Evolutionary conservation across 805 yeast species (phyloP), one percentile per base, ranked within the genome.

Genomic region (Zygotorulaspora sp.): DNA sequence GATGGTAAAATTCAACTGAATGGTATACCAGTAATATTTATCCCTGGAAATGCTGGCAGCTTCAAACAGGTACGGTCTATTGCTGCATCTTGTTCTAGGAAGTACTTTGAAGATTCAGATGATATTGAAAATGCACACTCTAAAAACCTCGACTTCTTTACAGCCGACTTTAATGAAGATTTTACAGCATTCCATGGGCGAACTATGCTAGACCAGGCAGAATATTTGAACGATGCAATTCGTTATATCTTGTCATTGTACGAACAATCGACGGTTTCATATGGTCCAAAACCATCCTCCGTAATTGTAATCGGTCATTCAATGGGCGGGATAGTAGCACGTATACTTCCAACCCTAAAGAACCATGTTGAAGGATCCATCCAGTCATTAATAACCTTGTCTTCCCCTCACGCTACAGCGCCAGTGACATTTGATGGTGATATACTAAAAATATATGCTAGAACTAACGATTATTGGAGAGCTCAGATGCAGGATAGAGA

Each of bases 31-130:
- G 88, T 87, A 1, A 65, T 92, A 11, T 92, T 92, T 60, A 83
- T 94, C 27, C 98, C 98, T 1, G 99, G 99, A 0, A 92, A 94
- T 57, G 98, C 98, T 0, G 99, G 99, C 1, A 81, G 94, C 40
- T 88, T 77, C 59, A 75, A 78, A 47, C 99, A 92, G 61, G 95
- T 77, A 7, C 68, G 98, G 36, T 85, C 96, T 1, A 74, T 90
- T n/a, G 97, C 97, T 0, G 79, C 97, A 1, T 83, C 82, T 47
- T 67, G 84, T 16, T 73, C 96, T 1, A 69, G 71, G 28, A 49
- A 74, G 3, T 80, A 67, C 48, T 71, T 66, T 46, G 71, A 72
- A 3, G 22, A 21, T 24, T 32, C 43, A 31, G 47, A 45, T 24
- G 43, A 44, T 9, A 48, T 53, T 23, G 48, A 56, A 38, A 53